Percentiles rank a stretch among this genome's conserved stretches.
Conservation (phyloP, 2,329 filamentous ascomycete species). For the Ophiocordyceps polyrhachis-furcata region DNA sequence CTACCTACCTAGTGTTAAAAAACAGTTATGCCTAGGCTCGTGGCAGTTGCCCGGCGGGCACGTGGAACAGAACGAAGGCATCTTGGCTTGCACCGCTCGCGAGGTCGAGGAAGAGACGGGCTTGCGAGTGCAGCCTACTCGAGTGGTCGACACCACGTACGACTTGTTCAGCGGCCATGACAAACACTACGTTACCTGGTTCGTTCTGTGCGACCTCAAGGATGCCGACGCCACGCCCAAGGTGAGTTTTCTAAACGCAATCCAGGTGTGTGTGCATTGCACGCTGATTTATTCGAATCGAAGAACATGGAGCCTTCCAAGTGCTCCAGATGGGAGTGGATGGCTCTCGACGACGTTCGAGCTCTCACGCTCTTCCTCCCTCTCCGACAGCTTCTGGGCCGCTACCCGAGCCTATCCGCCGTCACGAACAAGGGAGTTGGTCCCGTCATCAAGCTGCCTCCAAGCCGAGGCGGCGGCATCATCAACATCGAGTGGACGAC, state of each 20-base stretch:
- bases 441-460: background rate
- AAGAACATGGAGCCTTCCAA: conserved; percentile 26
- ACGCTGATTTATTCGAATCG: no score
- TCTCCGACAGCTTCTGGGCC: conserved; percentile 11
- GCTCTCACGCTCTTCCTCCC: conserved; percentile 16
- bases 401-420: conserved; percentile 6
- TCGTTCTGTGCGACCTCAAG: conserved; percentile 34
- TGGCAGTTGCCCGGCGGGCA: conserved; percentile 59
- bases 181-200: conserved; percentile 62
- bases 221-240: conserved; percentile 29
- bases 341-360: conserved; percentile 23
- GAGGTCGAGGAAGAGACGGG: conserved; percentile 57
- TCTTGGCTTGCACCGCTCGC: conserved; percentile 42
- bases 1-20: no score
- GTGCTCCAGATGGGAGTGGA: conserved; percentile 31
- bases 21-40: no score
- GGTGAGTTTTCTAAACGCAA: no score
- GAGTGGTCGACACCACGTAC: conserved; percentile 45
- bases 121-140: conserved; percentile 30
- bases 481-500: background rate
- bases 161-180: conserved; percentile 38
- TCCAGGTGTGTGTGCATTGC: no score
- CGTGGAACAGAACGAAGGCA: conserved; percentile 48
- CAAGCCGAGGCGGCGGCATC: background rate
- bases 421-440: conserved; percentile 3